Conservation (phyloP, 108 stramenopile species). For the Nannochloropsis salina region DNA sequence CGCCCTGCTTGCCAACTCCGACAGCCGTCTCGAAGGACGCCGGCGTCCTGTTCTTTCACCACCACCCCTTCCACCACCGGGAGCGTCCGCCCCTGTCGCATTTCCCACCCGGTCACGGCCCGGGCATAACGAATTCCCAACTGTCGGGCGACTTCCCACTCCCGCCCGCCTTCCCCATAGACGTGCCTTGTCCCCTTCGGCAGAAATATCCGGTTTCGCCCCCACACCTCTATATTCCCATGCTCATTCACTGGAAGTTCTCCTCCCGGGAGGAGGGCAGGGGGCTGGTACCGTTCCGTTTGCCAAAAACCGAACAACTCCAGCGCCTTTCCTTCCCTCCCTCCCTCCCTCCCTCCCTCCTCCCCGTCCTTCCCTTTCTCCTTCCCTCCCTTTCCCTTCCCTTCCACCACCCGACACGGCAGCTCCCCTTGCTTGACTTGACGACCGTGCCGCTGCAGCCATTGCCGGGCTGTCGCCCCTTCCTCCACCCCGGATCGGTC, state of each 20-base stretch:
- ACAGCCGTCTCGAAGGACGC: not conserved
- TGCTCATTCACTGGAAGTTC: slow-evolving; percentile 39
- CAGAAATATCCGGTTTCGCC: slow-evolving; percentile 31
- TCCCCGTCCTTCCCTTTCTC: not conserved
- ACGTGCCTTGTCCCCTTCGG: slow-evolving; percentile 34
- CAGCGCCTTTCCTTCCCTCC: slow-evolving; percentile 34
- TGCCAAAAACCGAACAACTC: slow-evolving; percentile 43
- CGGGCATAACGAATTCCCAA: slow-evolving; percentile 40
- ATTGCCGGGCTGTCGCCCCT: slow-evolving; percentile 28
- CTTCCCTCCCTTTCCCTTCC: not conserved
- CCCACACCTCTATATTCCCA: slow-evolving; percentile 43
- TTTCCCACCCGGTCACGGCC: slow-evolving; percentile 38
- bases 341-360: slow-evolving; percentile 29
- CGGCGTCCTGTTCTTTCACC: slow-evolving; percentile 30
- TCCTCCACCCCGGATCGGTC: slow-evolving; percentile 23
- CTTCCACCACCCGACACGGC: not conserved
- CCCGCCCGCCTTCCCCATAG: slow-evolving; percentile 26
- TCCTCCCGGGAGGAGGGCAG: slow-evolving; percentile 6
- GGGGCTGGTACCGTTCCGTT: slow-evolving; percentile 33
- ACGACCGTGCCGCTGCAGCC: slow-evolving; percentile 7
- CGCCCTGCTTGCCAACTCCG: not conserved
- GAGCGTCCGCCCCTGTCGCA: slow-evolving; percentile 33
- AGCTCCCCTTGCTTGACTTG: not conserved
- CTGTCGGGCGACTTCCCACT: slow-evolving; percentile 25
- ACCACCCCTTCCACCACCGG: slow-evolving; percentile 43